Evolutionary conservation across 768 basidiomycete species (phyloP).

Genomic region (Termitomyces sp.): DNA sequence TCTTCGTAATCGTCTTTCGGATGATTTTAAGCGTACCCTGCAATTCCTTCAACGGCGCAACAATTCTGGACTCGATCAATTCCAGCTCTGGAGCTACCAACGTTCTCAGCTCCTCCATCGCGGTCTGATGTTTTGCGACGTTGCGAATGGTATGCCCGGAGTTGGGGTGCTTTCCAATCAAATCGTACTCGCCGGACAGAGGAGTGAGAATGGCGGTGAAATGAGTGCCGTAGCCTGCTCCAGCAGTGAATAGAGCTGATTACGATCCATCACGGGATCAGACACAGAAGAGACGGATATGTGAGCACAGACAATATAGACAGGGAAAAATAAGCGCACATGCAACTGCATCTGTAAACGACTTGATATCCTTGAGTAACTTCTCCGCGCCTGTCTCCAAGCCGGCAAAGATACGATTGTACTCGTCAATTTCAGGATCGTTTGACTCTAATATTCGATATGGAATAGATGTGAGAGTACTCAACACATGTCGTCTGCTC

Average conservation of each 20-base stretch:
- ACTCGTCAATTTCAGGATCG: slow-evolving; percentile 91
- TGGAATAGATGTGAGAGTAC: neutral
- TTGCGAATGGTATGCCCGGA: slow-evolving; percentile 75
- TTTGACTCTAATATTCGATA: slow-evolving; percentile 50
- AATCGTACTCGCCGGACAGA: slow-evolving; percentile 71
- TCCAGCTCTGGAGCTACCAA: slow-evolving; percentile 88
- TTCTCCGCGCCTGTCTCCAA: slow-evolving; percentile 86
- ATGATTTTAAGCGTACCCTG: slow-evolving; percentile 84
- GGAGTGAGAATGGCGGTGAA: slow-evolving; percentile 64
- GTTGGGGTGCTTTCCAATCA: slow-evolving; percentile 76
- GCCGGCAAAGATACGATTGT: slow-evolving; percentile 68
- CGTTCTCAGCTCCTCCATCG: slow-evolving; percentile 81
- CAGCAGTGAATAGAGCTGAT: slow-evolving; percentile 64
- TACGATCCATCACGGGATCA: slow-evolving; percentile 1
- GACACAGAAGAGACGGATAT: neutral
- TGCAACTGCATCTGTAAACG: slow-evolving; percentile 81
- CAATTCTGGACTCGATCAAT: slow-evolving; percentile 83
- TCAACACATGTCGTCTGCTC: neutral
- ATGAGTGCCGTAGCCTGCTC: slow-evolving; percentile 61
- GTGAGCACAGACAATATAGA: slow-evolving; percentile 1
- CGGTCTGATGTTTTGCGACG: slow-evolving; percentile 64
- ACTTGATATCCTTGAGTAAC: slow-evolving; percentile 87
- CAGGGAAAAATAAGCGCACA: slow-evolving; percentile 39
- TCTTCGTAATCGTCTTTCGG: slow-evolving; percentile 92
- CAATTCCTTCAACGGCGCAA: slow-evolving; percentile 86